Percentiles rank a stretch among this genome's conserved stretches.
These are phyloP conservation scores for Alliaria petiolata DNA, from an alignment of 345 rosid genomes.

Conservation along the genomic window DNA sequence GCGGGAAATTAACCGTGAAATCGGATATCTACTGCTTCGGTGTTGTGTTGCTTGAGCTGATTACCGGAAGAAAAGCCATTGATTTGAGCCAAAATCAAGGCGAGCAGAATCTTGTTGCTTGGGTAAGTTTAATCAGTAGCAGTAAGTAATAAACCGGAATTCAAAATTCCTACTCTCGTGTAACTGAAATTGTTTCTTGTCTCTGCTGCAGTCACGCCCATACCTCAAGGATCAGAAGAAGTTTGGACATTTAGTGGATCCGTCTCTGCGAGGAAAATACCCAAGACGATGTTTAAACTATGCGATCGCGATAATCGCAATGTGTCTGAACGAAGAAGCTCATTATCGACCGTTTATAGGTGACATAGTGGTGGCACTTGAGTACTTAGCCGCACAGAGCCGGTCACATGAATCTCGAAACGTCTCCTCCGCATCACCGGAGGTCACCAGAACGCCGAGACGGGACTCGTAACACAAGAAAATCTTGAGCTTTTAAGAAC, in stretches of 20 bases:
- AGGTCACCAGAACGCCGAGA: conserved; percentile 20
- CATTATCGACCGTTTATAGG: conserved; percentile 74
- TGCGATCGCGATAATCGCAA: conserved; percentile 77
- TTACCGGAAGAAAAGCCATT: conserved; percentile 85
- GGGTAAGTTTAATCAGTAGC: no score
- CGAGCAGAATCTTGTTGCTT: conserved; percentile 77
- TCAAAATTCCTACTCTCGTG: no score
- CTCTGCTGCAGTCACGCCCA: conserved; percentile 57
- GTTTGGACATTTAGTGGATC: conserved; percentile 67
- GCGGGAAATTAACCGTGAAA: conserved; percentile 86
- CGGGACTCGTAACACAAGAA: conserved; percentile 5
- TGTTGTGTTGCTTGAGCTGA: conserved; percentile 86
- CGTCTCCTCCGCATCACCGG: conserved; percentile 22
- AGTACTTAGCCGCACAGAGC: conserved; percentile 56
- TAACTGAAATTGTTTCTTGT: neutral
- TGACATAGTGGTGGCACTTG: conserved; percentile 90
- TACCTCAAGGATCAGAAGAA: conserved; percentile 73
- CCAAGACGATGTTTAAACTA: conserved; percentile 85
- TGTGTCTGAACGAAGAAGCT: conserved; percentile 97
- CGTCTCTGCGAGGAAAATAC: conserved; percentile 56
- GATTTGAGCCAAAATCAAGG: conserved; percentile 56
- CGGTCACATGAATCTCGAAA: conserved; percentile 23
- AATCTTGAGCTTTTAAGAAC: neutral
- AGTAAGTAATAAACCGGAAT: neutral
- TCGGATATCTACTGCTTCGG: conserved; percentile 99